These are phyloP conservation scores for Collybiopsis confluens DNA, from an alignment of 768 basidiomycete species.

Conservation along the genomic window DNA sequence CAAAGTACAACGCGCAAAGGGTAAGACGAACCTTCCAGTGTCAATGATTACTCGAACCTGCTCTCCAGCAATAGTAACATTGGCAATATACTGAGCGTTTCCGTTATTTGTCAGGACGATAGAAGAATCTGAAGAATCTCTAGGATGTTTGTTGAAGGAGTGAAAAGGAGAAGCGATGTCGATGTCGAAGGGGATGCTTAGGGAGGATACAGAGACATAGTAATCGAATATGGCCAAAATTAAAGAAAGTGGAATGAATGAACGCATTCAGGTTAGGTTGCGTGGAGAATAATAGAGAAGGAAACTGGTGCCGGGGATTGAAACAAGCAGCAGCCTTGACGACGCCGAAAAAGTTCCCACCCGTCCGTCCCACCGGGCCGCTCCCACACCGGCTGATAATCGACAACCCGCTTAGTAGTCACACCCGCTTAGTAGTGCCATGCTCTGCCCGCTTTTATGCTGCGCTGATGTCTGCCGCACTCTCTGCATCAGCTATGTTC, in stretches of 20 bases:
- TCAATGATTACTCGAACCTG: conserved; percentile 62
- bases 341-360: too few species aligned
- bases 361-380: too few species aligned
- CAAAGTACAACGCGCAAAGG: too few species aligned
- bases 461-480: neutral
- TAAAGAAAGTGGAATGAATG: conserved; percentile 38
- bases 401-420: too few species aligned
- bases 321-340: too few species aligned
- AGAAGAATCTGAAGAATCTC: conserved; percentile 27
- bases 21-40: conserved; percentile 62
- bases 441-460: neutral
- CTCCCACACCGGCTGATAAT: too few species aligned
- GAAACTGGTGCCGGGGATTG: too few species aligned
- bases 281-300: neutral
- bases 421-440: too few species aligned
- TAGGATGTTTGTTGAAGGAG: conserved; percentile 17
- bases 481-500: neutral
- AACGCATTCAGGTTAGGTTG: conserved; percentile 24
- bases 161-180: conserved; percentile 19
- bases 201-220: conserved; percentile 26
- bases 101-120: conserved; percentile 58
- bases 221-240: conserved; percentile 34
- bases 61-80: conserved; percentile 62
- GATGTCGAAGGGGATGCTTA: conserved; percentile 36
- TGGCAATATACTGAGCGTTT: conserved; percentile 71